phyloP scores from a whole-genome alignment of 257 asterid species.

The Nicotiana obtusifolia region DNA sequence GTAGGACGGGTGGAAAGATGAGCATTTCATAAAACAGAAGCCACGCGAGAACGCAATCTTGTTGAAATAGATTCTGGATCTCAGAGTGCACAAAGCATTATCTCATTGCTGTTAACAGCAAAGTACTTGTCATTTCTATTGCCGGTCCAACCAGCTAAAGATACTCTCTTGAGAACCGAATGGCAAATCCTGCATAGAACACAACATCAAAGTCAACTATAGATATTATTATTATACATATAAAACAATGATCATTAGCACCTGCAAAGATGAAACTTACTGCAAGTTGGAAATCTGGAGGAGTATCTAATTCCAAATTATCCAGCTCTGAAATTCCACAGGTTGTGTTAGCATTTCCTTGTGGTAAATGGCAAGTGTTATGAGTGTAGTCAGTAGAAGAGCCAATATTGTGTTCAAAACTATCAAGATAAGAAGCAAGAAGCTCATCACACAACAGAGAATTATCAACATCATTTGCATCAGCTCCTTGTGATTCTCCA shows the following conservation, averaged over 20 bases:
- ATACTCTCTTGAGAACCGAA: constrained; percentile 57
- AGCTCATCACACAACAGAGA: constrained; percentile 43
- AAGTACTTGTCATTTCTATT: constrained; percentile 10
- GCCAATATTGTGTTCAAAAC: constrained; percentile 10
- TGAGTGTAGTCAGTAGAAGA: constrained; percentile 25
- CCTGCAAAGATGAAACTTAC: constrained; percentile 26
- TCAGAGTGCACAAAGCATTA: constrained; percentile 4
- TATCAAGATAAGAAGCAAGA: constrained; percentile 21
- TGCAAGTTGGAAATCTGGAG: constrained; percentile 49
- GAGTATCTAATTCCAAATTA: constrained; percentile 57
- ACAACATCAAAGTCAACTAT: neutral
- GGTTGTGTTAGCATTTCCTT: constrained; percentile 21
- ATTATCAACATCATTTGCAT: constrained; percentile 13
- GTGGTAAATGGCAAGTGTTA: constrained; percentile 13
- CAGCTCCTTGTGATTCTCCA: constrained; percentile 34
- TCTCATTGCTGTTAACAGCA: neutral
- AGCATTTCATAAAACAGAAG: neutral
- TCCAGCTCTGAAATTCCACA: constrained; percentile 49
- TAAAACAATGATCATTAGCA: neutral
- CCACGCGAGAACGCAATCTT: neutral
- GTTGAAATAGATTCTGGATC: neutral
- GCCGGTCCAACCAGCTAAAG: constrained; percentile 42
- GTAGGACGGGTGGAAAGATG: neutral
- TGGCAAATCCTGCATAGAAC: constrained; percentile 46
- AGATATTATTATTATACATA: neutral